Base-by-base conservation (phyloP, 306 rosid species). In the Quercus gilva region DNA sequence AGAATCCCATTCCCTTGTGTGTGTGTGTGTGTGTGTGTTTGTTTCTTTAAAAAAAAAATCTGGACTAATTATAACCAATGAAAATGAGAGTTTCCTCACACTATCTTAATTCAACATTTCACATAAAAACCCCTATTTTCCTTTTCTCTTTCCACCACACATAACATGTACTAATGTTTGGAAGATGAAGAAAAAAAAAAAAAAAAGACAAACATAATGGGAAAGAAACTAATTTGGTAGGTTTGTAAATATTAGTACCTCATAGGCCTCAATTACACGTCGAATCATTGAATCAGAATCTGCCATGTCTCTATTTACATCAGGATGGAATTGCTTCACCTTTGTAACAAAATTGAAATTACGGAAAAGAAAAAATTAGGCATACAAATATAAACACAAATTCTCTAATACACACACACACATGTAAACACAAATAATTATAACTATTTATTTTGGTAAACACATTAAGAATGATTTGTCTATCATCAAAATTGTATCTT, bases 301-400 rank as follows among this genome's bases (percentile, higher is more conserved):
- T 29, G 73, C 68, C 23, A 79, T 79, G 26, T 87, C 86, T 86
- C 84, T 79, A 68, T 82, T 88, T 43, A 88, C 88, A 65, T 94
- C 98, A 15, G 98, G 98, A 77, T 92, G 98, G 74, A 91, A 94
- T 83, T 91, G 90, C 90, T 94, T 94, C 80, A 94, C 98, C 98
- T 94, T 21, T 18, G 57, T 64, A 7, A 59, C n/a, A 37, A 77
- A 69, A 10, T 23, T 29, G 0, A 23, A 77, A 61, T 13, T 23
- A 64, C 2, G 0, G 21, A n/a, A 14, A 26, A 2, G 29, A 28
- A 29, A 12, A 29, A 29, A 6, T 5, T 1, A 65, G 45, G 21
- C 19, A 41, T 65, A 65, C 49, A 31, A 31, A 6, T 33, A 18
- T 9, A 4, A 18, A 26, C 4, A 65, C 19, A 20, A 6, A 31